Percentiles rank a stretch among this genome's conserved stretches.
Evolutionary conservation across 1,284 basidiomycete genomes (phyloP).

Genomic region (Sporisorium sorghi): DNA sequence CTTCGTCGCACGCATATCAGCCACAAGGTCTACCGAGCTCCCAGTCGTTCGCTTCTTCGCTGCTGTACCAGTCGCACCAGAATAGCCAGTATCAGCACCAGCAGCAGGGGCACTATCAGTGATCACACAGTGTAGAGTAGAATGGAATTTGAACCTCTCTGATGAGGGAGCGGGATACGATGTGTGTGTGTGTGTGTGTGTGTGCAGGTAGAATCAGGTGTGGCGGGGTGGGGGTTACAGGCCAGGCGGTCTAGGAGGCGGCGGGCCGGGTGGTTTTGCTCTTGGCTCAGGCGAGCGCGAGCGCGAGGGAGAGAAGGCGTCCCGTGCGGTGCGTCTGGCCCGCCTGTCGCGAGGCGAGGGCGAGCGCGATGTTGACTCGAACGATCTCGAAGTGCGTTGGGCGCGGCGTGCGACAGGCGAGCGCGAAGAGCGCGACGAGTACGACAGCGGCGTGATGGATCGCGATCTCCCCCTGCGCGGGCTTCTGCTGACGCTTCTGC

Average conservation of each 20-base stretch:
- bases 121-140: not conserved
- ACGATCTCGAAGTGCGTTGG: slow-evolving; percentile 9
- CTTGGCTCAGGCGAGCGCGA: slow-evolving; percentile 16
- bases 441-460: slow-evolving; percentile 17
- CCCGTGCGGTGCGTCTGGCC: slow-evolving; percentile 3
- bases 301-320: slow-evolving; percentile 22
- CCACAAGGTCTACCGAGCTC: slow-evolving; percentile 4
- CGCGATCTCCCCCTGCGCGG: slow-evolving; percentile 6
- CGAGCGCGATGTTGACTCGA: slow-evolving; percentile 18
- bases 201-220: too few species aligned
- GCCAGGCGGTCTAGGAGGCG: slow-evolving; percentile 45
- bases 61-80: slow-evolving; percentile 26
- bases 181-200: slow-evolving; percentile 5
- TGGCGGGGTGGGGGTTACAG: slow-evolving; percentile 16
- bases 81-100: slow-evolving; percentile 16
- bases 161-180: too few species aligned
- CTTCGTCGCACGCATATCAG: not conserved
- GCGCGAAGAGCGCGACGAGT: slow-evolving; percentile 16
- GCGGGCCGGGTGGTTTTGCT: slow-evolving; percentile 26
- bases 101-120: slow-evolving; percentile 24
- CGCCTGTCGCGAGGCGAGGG: not conserved
- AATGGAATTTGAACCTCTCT: not conserved
- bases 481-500: not conserved
- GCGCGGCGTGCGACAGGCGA: not conserved
- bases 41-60: slow-evolving; percentile 14